A percentile compares a stretch with the other conserved stretches of the same genome.
phyloP scores from a whole-genome alignment of 1,284 basidiomycete species.

The Trametes sp. region DNA sequence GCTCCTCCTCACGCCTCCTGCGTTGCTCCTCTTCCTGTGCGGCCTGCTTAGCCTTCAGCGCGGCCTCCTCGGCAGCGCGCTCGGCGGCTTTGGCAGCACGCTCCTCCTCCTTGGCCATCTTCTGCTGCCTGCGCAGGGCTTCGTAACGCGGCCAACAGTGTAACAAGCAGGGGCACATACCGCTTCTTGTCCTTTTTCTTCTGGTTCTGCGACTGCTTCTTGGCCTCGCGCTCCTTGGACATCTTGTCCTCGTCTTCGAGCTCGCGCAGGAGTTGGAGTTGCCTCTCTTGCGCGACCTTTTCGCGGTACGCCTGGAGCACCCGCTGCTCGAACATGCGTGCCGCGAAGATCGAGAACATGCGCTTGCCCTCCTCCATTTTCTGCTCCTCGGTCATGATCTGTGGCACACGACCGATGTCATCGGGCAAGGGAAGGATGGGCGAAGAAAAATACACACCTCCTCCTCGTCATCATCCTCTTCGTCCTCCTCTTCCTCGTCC shows the following conservation, averaged over 20 bases:
- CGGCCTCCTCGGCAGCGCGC: constrained; percentile 82
- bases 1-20: constrained; percentile 78
- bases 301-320: constrained; percentile 72
- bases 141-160: constrained; percentile 19
- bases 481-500: constrained; percentile 45
- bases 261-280: constrained; percentile 61
- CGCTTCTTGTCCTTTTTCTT: constrained; percentile 99
- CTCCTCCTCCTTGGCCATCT: constrained; percentile 92
- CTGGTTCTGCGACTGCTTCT: constrained; percentile 96
- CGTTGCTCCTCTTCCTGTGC: constrained; percentile 71
- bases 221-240: constrained; percentile 81
- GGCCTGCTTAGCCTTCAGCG: constrained; percentile 68
- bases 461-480: constrained; percentile 48
- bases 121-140: constrained; percentile 74
- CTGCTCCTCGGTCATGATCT: constrained; percentile 87
- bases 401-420: constrained; percentile 22
- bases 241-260: constrained; percentile 65
- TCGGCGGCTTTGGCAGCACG: constrained; percentile 81
- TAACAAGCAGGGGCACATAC: constrained; percentile 49
- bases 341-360: constrained; percentile 99
- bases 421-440: constrained; percentile 16
- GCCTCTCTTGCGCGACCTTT: constrained; percentile 56
- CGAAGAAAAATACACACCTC: constrained; percentile 37
- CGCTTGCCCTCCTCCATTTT: constrained; percentile 98
- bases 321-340: constrained; percentile 98